A percentile compares a stretch with the other conserved stretches of the same genome.
Evolutionary conservation across 495 filamentous ascomycete genomes (phyloP).

Genomic region (Lepidopterella palustris): DNA sequence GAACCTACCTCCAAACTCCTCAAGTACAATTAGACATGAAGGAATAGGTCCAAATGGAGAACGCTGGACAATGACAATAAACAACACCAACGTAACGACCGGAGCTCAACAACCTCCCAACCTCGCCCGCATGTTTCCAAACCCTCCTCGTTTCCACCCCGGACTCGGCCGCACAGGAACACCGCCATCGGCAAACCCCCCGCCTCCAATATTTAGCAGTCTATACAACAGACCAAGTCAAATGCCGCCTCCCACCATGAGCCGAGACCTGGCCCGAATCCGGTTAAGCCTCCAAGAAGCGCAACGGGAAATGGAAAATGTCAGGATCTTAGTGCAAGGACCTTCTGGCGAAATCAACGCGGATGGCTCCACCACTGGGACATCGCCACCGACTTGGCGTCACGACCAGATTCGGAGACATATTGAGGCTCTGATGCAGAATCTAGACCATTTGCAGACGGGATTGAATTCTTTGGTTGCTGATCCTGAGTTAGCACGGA

Average conservation of each 20-base stretch:
- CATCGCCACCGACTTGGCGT: conserved; percentile 14
- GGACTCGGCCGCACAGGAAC: neutral
- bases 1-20: conserved; percentile 7
- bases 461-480: conserved; percentile 12
- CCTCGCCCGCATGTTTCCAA: conserved; percentile 16
- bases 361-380: neutral
- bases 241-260: neutral
- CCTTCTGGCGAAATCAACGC: conserved; percentile 2
- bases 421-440: conserved; percentile 5
- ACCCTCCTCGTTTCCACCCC: conserved; percentile 8
- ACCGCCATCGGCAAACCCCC: neutral
- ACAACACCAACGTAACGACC: conserved; percentile 22
- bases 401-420: conserved; percentile 9
- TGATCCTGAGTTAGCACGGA: conserved; percentile 16
- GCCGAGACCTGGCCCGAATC: neutral
- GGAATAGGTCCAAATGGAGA: conserved; percentile 28
- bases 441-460: conserved; percentile 14
- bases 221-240: neutral
- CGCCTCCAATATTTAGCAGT: neutral
- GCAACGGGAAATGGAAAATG: conserved; percentile 22
- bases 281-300: conserved; percentile 9
- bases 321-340: conserved; percentile 8
- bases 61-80: conserved; percentile 26
- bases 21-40: conserved; percentile 25
- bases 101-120: conserved; percentile 10